Conservation (phyloP, 129 eudicot species). For the Artemisia annua region DNA sequence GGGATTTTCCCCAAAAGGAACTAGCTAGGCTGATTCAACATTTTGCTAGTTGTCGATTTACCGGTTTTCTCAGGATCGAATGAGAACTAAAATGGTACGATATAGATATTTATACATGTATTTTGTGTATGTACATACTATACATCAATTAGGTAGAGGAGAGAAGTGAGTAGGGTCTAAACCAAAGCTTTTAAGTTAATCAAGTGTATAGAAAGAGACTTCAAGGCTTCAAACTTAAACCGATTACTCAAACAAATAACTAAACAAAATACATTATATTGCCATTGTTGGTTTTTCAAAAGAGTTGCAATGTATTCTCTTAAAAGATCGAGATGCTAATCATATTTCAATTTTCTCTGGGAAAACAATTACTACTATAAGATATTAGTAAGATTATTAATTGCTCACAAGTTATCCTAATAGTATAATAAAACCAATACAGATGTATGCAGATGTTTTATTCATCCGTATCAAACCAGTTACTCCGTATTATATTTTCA, state of each 20-base stretch:
- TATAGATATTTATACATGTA: constrained; percentile 13
- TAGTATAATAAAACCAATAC: neutral
- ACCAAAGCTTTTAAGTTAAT: constrained; percentile 49
- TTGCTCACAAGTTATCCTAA: no score
- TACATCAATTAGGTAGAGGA: constrained; percentile 18
- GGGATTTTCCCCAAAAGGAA: constrained; percentile 3
- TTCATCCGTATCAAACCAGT: no score
- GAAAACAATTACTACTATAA: neutral
- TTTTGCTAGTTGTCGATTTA: constrained; percentile 11
- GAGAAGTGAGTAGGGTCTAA: constrained; percentile 29
- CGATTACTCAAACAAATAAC: neutral
- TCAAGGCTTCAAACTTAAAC: constrained; percentile 3
- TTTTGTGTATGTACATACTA: constrained; percentile 10
- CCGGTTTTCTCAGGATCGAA: neutral
- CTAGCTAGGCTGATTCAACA: constrained; percentile 28
- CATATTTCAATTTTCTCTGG: no score
- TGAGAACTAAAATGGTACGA: constrained; percentile 11
- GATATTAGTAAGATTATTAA: neutral
- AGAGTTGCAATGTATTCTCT: no score
- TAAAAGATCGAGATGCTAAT: no score
- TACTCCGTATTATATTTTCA: no score
- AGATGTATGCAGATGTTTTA: no score
- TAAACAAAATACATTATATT: neutral
- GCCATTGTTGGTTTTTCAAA: neutral
- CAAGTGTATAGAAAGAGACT: constrained; percentile 22